These are phyloP conservation scores for Astrephomene gubernaculifera DNA, from an alignment of 139 green algal genomes.

Conservation along the genomic window DNA sequence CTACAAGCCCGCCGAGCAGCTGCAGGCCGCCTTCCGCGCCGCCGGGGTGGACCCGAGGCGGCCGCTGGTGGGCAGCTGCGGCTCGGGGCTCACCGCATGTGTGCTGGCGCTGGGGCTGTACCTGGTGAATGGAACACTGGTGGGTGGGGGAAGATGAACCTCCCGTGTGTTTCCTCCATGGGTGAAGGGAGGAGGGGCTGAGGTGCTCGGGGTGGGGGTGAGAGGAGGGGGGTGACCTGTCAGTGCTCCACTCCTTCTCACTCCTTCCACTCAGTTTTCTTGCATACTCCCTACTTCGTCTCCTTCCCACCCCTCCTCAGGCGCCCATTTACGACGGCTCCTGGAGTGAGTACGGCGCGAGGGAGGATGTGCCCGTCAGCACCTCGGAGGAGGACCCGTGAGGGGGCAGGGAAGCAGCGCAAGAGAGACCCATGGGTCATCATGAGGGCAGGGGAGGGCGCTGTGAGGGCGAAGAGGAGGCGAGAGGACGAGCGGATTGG, in stretches of 20 bases:
- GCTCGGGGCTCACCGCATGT: conserved; percentile 93
- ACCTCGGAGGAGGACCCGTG: conserved; percentile 34
- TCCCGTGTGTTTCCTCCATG: background rate
- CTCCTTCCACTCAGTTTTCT: background rate
- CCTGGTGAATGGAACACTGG: conserved; percentile 60
- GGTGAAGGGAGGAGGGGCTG: no score
- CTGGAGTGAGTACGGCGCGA: conserved; percentile 94
- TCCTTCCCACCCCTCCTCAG: conserved; percentile 36
- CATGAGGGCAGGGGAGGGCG: no score
- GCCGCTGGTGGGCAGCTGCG: conserved; percentile 82
- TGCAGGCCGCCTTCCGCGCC: conserved; percentile 70
- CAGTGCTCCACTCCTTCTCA: no score
- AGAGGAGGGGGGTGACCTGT: no score
- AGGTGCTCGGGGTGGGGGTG: no score
- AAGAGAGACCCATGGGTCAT: no score
- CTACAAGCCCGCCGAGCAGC: conserved; percentile 49
- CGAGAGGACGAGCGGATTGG: no score
- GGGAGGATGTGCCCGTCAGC: conserved; percentile 53
- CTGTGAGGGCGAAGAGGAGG: no score
- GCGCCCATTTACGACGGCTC: conserved; percentile 93
- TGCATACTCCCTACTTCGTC: background rate
- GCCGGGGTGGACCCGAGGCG: conserved; percentile 67
- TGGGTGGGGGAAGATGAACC: conserved; percentile 17
- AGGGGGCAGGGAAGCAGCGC: no score
- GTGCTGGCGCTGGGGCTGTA: conserved; percentile 86